Evolutionary conservation across 106 monocot species (phyloP).

Genomic region (Apostasia shenzhenica): DNA sequence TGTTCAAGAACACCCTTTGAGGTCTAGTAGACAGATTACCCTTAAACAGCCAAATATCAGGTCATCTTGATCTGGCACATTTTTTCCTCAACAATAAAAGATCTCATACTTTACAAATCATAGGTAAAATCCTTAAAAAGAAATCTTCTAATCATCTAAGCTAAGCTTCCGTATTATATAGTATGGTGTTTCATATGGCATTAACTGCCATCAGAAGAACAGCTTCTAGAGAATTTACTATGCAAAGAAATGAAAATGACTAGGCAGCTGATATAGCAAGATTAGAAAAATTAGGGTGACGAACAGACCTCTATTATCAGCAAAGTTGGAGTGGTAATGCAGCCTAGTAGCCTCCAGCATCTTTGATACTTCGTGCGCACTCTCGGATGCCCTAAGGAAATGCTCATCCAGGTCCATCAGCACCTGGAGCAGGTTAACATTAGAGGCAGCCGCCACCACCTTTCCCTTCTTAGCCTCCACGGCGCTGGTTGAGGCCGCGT

Average conservation of each 20-base stretch:
- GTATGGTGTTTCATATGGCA: too few relatives aligned
- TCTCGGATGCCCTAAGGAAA: conserved; percentile 79
- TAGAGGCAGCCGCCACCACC: conserved; percentile 18
- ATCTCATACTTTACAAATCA: too few relatives aligned
- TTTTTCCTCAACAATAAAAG: too few relatives aligned
- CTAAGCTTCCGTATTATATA: too few relatives aligned
- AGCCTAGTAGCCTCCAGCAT: conserved; percentile 83
- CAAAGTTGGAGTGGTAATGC: conserved; percentile 97
- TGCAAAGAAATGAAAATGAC: not conserved
- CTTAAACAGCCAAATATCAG: too few relatives aligned
- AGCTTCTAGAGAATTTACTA: not conserved
- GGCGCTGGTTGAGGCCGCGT: conserved; percentile 32
- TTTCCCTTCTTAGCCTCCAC: conserved; percentile 51
- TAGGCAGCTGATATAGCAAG: not conserved
- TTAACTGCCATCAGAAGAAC: too few relatives aligned
- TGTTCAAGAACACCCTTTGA: too few relatives aligned
- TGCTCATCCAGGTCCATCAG: conserved; percentile 68
- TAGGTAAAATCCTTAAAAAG: too few relatives aligned
- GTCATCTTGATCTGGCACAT: too few relatives aligned
- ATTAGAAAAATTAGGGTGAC: not conserved
- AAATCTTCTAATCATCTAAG: too few relatives aligned
- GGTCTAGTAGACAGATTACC: too few relatives aligned
- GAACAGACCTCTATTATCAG: conserved; percentile 61
- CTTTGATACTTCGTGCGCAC: conserved; percentile 65
- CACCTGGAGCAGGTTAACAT: conserved; percentile 44